Base-by-base conservation (phyloP, 441 rosid species). In the Eruca vesicaria region DNA sequence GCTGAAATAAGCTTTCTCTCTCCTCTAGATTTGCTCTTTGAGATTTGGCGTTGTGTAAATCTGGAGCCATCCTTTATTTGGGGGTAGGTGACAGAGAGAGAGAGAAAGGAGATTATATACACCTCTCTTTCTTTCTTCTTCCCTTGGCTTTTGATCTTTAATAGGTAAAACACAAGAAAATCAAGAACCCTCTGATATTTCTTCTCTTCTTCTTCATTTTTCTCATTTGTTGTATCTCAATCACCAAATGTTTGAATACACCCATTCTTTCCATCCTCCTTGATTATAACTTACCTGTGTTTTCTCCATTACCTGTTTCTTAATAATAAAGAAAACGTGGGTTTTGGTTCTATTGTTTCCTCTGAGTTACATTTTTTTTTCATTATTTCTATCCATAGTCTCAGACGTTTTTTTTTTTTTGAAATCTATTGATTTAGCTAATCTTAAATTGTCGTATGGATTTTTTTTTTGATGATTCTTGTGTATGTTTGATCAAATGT, bases 231-330 rank as follows among this genome's bases (percentile, higher is more conserved):
- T 59, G n/a, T 18, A 1, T 28, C 32, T 35, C 43, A 23, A 32
- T 36, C 76, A 45, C 56, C 63, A 55, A 45, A 78, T 78, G 81
- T 68, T 68, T 73, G 56, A 32, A 32, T 55, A 9, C 58, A 68
- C 70, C 61, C 33, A 68, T 62, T 73, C 69, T 72, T 71, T 78
- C 58, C 50, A 66, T 60, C 81, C 80, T 71, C 80, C 80, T 1
- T 77, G 53, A 77, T 67, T 7, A 10, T n/a, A 8, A 31, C 5
- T 50, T 69, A 9, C 63, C 63, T n/a, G 0, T 9, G 59, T 53
- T 72, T 66, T 55, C 60, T n/a, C 52, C 0, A 15, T 43, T 23
- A 8, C 48, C 55, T 43, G 14, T 65, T 66, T 33, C 66, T 23
- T 45, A n/a, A 15, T 16, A 28, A 29, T 29, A 6, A 11, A 8